Conservation (phyloP, 2,329 filamentous ascomycete species). For the Penicillium palitans region DNA sequence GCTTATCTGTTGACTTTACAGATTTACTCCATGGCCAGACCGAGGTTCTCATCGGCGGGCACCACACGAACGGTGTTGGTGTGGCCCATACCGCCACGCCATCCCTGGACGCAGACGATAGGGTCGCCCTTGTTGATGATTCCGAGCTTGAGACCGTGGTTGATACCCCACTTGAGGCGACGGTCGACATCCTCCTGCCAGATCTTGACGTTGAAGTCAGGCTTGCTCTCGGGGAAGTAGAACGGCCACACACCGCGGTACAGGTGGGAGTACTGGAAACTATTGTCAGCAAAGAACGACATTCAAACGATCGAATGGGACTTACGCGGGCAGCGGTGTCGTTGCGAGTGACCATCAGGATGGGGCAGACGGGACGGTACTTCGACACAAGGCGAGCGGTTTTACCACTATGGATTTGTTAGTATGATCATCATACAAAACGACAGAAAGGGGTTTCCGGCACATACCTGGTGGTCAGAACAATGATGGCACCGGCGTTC, state of each 20-base stretch:
- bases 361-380: constrained; percentile 97
- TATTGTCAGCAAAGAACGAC: constrained; percentile 18
- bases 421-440: constrained; percentile 19
- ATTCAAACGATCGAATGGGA: constrained; percentile 14
- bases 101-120: constrained; percentile 67
- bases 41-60: constrained; percentile 49
- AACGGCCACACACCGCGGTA: constrained; percentile 99
- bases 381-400: constrained; percentile 96
- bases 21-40: constrained; percentile 38
- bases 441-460: not conserved
- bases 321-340: constrained; percentile 70
- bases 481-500: constrained; percentile 93
- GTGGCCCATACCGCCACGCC: constrained; percentile 67
- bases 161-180: constrained; percentile 95
- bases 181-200: constrained; percentile 99
- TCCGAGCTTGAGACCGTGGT: constrained; percentile 77
- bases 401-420: constrained; percentile 62
- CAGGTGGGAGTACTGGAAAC: constrained; percentile 72
- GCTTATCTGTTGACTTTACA: constrained; percentile 8
- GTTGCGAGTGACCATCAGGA: constrained; percentile 98
- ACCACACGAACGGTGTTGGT: constrained; percentile 63
- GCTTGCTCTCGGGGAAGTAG: constrained; percentile 88
- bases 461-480: constrained; percentile 80
- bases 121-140: constrained; percentile 76
- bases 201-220: constrained; percentile 86